Evolutionary conservation across 169 alveolate genomes (phyloP), one percentile per base, ranked within the genome.

Genomic region (Ichthyophthirius multifiliis): DNA sequence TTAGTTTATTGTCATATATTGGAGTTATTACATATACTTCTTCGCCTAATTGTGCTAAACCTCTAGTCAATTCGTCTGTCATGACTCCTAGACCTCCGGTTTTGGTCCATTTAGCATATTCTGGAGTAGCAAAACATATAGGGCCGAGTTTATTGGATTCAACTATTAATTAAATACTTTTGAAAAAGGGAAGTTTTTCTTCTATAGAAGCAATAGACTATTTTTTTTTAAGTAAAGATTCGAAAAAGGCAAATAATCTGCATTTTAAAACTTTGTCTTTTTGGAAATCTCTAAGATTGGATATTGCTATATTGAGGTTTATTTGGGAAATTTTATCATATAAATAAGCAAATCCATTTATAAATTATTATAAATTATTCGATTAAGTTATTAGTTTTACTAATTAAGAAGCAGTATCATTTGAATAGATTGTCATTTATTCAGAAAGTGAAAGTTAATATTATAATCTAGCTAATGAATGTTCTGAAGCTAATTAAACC

Each of bases 51-150:
- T 82, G 73, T 4, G 93, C 92, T 13, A 96, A 89, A 13, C 97
- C 97, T 80, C 88, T 81, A 5, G 96, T 44, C 34, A 96, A 87
- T 77, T 96, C 98, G 81, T 96, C 97, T 23, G 95, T 97, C 98
- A 96, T 96, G 1, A 96, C 98, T 34, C 97, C 98, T 35, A 96
- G 83, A 13, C 98, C 98, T 10, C 98, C 98, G 15, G 93, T 96
- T 9, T 96, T 95, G 13, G 97, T 91, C 96, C 97, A 96, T 48
- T 93, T 83, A 1, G 97, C 98, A 34, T 95, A 80, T 79, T 96
- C 98, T 27, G 98, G 97, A 37, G 97, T 86, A 10, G 91, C 89
- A 74, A 96, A 95, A 20, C 90, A 90, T 23, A 96, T 92, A 3
- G 97, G 96, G 0, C 97, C 97, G 20, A 96, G 80, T 47, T 75